Conservation (phyloP, 371 early-diverging fungal species). For the Smittium mucronatum region DNA sequence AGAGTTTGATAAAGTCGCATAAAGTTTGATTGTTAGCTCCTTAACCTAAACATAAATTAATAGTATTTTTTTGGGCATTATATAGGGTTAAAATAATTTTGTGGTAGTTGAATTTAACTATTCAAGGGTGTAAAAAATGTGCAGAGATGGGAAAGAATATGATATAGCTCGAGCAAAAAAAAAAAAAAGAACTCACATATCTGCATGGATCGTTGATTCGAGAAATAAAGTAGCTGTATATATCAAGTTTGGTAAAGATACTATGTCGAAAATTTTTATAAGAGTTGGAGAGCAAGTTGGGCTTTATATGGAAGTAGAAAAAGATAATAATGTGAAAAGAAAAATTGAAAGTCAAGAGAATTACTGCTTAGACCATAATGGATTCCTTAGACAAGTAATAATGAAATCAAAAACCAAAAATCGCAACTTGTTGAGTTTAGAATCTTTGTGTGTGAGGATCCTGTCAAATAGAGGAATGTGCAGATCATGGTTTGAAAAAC, state of each 20-base stretch:
- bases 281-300: not conserved
- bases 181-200: not conserved
- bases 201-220: not conserved
- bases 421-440: not conserved
- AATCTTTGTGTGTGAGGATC: not conserved
- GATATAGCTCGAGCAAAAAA: not conserved
- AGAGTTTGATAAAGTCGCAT: not conserved
- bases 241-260: not conserved
- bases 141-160: not conserved
- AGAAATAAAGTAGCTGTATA: not conserved
- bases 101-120: not conserved
- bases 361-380: not conserved
- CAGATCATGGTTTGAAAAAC: not conserved
- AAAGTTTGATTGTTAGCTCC: not conserved
- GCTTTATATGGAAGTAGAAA: not conserved
- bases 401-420: not conserved
- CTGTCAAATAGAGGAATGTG: not conserved
- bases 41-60: not conserved
- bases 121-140: not conserved
- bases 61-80: not conserved
- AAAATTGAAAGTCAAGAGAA: not conserved
- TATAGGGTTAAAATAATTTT: not conserved
- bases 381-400: not conserved
- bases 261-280: not conserved
- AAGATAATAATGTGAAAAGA: not conserved